phyloP scores from a whole-genome alignment of 1,284 basidiomycete genomes.

The Rhodotorula sp. region DNA sequence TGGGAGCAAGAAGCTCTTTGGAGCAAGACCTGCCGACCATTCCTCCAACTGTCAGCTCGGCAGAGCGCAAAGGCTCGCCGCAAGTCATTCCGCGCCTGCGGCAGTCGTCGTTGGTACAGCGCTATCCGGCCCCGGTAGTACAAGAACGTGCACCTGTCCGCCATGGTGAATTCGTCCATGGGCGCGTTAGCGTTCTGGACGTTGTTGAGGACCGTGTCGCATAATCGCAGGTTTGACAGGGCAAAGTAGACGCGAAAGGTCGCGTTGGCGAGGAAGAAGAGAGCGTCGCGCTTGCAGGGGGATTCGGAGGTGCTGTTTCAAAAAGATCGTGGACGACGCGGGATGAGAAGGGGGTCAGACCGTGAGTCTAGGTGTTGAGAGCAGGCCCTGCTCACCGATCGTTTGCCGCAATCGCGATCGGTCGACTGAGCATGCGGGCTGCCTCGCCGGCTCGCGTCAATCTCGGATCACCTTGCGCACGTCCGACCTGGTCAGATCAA shows the following conservation, averaged over 20 bases:
- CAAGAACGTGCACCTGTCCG: conserved; percentile 50
- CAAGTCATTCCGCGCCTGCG: conserved; percentile 46
- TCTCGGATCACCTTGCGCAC: conserved; percentile 35
- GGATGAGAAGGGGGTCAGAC: not conserved
- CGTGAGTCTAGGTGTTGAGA: not conserved
- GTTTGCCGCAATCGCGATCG: conserved; percentile 43
- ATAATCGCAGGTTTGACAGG: conserved; percentile 51
- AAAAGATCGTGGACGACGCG: not conserved
- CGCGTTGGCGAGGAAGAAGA: conserved; percentile 46
- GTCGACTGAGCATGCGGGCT: conserved; percentile 40
- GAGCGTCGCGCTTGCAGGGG: conserved; percentile 42
- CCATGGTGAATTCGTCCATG: conserved; percentile 46
- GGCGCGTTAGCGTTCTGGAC: conserved; percentile 45
- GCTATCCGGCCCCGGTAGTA: conserved; percentile 52
- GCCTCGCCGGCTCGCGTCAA: conserved; percentile 43
- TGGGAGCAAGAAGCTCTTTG: not conserved
- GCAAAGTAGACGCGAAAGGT: conserved; percentile 46
- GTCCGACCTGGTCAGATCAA: conserved; percentile 36
- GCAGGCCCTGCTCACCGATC: conserved; percentile 34
- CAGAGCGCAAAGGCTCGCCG: conserved; percentile 50
- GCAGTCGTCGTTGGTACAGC: conserved; percentile 50
- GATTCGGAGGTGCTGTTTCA: conserved; percentile 6
- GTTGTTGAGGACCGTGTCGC: conserved; percentile 52
- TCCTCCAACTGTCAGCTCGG: conserved; percentile 39
- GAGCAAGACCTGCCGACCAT: conserved; percentile 41